Conservation (phyloP, 768 basidiomycete genomes). For the Boletellus ananas region DNA sequence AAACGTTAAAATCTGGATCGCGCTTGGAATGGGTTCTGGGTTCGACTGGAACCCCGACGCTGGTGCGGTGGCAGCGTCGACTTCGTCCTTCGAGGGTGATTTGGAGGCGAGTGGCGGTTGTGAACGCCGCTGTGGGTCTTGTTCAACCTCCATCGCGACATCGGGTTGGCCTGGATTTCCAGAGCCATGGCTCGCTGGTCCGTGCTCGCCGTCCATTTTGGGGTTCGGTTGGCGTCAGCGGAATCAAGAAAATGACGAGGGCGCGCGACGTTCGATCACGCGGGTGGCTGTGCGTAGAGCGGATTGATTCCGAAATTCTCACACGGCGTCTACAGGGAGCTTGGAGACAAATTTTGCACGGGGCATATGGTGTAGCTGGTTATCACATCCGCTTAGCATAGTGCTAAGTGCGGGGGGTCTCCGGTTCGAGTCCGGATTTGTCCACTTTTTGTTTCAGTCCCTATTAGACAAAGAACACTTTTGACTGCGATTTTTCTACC, state of each 20-base stretch:
- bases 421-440: slow-evolving; percentile 40
- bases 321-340: background rate
- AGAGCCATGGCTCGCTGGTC: slow-evolving; percentile 1
- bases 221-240: slow-evolving; percentile 10
- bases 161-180: background rate
- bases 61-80: background rate
- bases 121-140: slow-evolving; percentile 7
- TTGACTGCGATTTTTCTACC: too few relatives aligned
- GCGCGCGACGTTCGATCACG: slow-evolving; percentile 21
- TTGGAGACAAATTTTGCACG: background rate
- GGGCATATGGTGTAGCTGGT: slow-evolving; percentile 40
- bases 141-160: slow-evolving; percentile 24
- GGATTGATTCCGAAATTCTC: slow-evolving; percentile 4
- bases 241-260: slow-evolving; percentile 27
- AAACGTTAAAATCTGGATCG: background rate
- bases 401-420: slow-evolving; percentile 36
- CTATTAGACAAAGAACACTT: too few relatives aligned
- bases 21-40: slow-evolving; percentile 9
- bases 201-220: slow-evolving; percentile 24
- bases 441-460: slow-evolving; percentile 21
- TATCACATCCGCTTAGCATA: slow-evolving; percentile 41
- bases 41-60: slow-evolving; percentile 1
- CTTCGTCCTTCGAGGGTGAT: slow-evolving; percentile 1
- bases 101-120: background rate
- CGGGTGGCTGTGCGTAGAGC: slow-evolving; percentile 21